Conservation (phyloP, 176 grass and related monocot species). For the Zoysia pacifica region DNA sequence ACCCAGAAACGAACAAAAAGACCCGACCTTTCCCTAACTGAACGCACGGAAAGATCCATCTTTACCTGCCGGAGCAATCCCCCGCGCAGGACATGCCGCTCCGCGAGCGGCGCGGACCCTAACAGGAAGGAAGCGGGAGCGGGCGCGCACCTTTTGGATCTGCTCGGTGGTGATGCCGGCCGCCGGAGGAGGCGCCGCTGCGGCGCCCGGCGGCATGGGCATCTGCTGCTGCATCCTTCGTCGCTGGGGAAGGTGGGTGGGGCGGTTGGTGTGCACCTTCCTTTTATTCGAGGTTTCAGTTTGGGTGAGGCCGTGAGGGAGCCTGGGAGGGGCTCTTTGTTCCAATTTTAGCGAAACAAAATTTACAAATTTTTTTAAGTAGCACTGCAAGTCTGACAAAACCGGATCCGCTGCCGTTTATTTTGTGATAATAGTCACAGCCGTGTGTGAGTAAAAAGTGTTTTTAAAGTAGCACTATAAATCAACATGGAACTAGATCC, state of each 20-base stretch:
- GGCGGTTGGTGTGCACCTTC: not conserved
- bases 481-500: no score
- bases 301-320: no score
- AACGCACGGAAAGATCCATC: not conserved
- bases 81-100: not conserved
- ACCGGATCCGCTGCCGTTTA: no score
- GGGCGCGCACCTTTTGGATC: constrained; percentile 79
- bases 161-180: constrained; percentile 86
- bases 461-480: no score
- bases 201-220: not conserved
- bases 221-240: constrained; percentile 69
- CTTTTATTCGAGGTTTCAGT: not conserved
- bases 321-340: no score
- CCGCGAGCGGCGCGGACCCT: constrained; percentile 29
- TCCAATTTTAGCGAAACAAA: no score
- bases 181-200: constrained; percentile 43
- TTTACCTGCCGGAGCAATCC: not conserved
- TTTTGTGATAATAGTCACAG: no score
- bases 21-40: not conserved
- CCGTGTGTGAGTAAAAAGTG: no score
- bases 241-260: not conserved
- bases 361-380: no score
- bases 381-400: no score
- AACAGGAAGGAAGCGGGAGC: not conserved
- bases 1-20: constrained; percentile 1